Evolutionary conservation across 768 basidiomycete genomes (phyloP).

Genomic region (Hemileccinum impolitum): DNA sequence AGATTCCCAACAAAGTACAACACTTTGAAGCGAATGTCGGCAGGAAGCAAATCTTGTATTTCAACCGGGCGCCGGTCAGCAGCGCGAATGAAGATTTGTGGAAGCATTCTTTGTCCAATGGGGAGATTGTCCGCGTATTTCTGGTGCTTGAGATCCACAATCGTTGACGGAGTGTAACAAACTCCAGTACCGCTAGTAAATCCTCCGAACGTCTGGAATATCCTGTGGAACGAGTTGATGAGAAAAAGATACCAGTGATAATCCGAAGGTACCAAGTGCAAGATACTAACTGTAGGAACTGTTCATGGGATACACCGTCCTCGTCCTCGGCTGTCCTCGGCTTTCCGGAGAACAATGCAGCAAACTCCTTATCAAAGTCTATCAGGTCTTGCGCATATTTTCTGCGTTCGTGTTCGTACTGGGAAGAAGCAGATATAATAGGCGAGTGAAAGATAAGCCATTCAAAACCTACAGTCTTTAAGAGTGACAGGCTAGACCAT

Average conservation of each 20-base stretch:
- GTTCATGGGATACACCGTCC: constrained; percentile 32
- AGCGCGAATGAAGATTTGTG: constrained; percentile 34
- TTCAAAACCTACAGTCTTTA: constrained; percentile 37
- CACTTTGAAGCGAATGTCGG: constrained; percentile 39
- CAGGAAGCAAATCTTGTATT: constrained; percentile 39
- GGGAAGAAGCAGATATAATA: not conserved
- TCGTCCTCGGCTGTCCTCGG: constrained; percentile 45
- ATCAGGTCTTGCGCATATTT: constrained; percentile 73
- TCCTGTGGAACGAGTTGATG: constrained; percentile 19
- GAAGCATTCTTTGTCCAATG: constrained; percentile 39
- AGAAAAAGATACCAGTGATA: not conserved
- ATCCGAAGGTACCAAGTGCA: not conserved
- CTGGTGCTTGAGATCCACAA: constrained; percentile 33
- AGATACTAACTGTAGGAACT: constrained; percentile 33
- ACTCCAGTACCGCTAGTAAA: constrained; percentile 40
- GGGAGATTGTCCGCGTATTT: constrained; percentile 29
- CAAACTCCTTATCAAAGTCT: constrained; percentile 62
- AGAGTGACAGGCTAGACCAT: constrained; percentile 35
- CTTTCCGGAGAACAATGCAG: constrained; percentile 66
- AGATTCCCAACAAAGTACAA: constrained; percentile 33
- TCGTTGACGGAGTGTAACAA: constrained; percentile 36
- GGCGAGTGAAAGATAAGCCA: not conserved
- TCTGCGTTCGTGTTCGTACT: constrained; percentile 70
- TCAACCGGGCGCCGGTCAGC: constrained; percentile 37
- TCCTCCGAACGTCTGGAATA: constrained; percentile 36